A percentile compares a stretch with the other conserved stretches of the same genome.
Conservation (phyloP, 2,329 filamentous ascomycete genomes). For the Pseudocercospora ulei region DNA sequence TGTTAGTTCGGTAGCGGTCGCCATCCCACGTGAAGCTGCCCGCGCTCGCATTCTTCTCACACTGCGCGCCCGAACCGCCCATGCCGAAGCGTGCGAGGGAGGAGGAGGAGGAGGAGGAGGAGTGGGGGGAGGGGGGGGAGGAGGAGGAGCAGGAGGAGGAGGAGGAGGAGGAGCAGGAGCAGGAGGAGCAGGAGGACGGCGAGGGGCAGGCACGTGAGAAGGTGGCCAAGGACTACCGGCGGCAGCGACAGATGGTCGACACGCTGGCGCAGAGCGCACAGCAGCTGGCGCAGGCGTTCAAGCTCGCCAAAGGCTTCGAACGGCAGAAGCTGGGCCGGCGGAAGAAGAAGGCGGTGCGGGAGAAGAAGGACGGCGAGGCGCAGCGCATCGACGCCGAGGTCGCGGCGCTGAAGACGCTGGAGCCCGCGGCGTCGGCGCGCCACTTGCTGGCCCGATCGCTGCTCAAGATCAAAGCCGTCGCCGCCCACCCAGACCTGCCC, state of each 20-base stretch:
- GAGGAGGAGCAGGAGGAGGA: not conserved
- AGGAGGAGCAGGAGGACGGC: slow-evolving; percentile 30
- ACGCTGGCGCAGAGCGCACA: slow-evolving; percentile 42
- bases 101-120: no score
- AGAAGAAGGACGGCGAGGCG: slow-evolving; percentile 40
- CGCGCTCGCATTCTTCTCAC: no score
- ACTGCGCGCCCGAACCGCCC: no score
- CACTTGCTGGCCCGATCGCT: slow-evolving; percentile 50
- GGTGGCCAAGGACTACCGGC: slow-evolving; percentile 26
- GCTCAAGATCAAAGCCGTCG: slow-evolving; percentile 49
- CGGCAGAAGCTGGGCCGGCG: slow-evolving; percentile 62
- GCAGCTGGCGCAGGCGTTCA: slow-evolving; percentile 57
- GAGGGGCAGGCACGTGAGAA: slow-evolving; percentile 24
- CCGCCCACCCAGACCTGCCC: slow-evolving; percentile 43
- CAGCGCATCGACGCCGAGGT: slow-evolving; percentile 56
- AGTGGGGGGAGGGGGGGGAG: no score
- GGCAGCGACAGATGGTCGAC: slow-evolving; percentile 21
- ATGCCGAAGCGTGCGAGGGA: no score
- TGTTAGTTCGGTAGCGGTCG: no score
- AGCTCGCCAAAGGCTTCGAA: slow-evolving; percentile 65
- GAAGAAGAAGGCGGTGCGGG: slow-evolving; percentile 46
- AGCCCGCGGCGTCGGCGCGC: slow-evolving; percentile 44
- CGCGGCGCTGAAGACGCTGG: slow-evolving; percentile 48
- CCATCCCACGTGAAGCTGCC: no score
- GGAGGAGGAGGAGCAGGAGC: slow-evolving; percentile 4